Base-by-base conservation (phyloP, 139 green algal species). In the Micractinium conductrix region DNA sequence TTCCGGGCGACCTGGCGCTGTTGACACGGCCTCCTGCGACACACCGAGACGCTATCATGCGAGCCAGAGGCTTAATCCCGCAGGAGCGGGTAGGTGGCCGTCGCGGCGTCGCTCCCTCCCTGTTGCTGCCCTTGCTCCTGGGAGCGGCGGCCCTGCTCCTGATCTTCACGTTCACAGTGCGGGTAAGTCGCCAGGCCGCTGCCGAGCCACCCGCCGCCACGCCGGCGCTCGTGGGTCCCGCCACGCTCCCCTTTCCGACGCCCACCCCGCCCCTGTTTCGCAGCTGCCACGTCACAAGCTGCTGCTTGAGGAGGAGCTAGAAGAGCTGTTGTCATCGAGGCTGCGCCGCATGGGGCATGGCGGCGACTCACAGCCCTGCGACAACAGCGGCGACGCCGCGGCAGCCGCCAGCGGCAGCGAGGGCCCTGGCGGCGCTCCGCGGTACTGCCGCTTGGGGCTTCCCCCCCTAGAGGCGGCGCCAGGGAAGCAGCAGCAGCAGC, bases 281-380 rank as follows among this genome's bases (percentile, higher is more conserved):
- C 58, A 82, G 76, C 42, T 82, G 76, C 76, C 76, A 3, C 55
- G 76, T 0, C 38, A 72, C 38, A 82, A 42, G 24, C 26, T 60
- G 76, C 62, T 82, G 12, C 58, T 82, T 2, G 76, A 82, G 14
- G 76, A 82, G 12, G 76, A 82, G 58, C 40, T 82, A 3, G 76
- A 67, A 30, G 38, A 71, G 12, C 38, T 82, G 28, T 6, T 82
- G 33, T n/a, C 17, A 3, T 55, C 45, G n/a, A 45, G 67, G 48
- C n/a, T 72, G 65, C 65, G 43, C n/a, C 33, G 37, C 28, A 78
- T 58, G 5, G 19, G 35, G 7, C 70, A 78, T n/a, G n/a, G n/a
- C n/a, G n/a, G n/a, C n/a, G n/a, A n/a, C n/a, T n/a, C n/a, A n/a
- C n/a, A n/a, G n/a, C n/a, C n/a, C n/a, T n/a, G n/a, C n/a, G n/a